These are phyloP conservation scores for Phoma sp. DNA, from an alignment of 2,329 filamentous ascomycete genomes.

Conservation along the genomic window DNA sequence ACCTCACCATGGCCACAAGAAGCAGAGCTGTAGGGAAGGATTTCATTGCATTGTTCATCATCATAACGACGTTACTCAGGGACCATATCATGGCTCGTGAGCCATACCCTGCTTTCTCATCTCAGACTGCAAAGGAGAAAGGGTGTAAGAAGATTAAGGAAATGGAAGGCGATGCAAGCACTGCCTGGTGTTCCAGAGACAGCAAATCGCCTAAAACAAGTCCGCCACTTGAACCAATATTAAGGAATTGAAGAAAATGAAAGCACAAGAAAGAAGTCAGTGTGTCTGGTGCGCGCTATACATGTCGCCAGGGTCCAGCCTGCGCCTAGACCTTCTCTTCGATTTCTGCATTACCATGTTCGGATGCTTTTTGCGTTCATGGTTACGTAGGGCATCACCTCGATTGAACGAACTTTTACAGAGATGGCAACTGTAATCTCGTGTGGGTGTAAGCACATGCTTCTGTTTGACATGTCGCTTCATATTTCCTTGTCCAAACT, in stretches of 20 bases:
- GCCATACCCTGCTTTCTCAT: not conserved
- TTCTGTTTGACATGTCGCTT: not conserved
- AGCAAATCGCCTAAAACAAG: not conserved
- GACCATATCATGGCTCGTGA: not conserved
- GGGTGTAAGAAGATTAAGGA: not conserved
- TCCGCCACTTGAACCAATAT: not conserved
- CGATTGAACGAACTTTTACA: slow-evolving; percentile 4
- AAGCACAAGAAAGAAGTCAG: not conserved
- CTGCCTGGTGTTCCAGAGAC: not conserved
- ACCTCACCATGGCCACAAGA: no score
- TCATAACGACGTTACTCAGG: not conserved
- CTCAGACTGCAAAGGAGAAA: not conserved
- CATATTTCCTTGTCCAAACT: not conserved
- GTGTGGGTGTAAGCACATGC: not conserved
- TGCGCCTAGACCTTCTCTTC: no score
- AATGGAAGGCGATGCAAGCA: not conserved
- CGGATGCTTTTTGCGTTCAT: slow-evolving; percentile 1
- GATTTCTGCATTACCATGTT: no score
- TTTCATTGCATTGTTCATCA: not conserved
- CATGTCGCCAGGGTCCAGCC: no score
- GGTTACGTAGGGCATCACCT: slow-evolving; percentile 8
- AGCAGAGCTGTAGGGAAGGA: not conserved
- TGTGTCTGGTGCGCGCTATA: no score
- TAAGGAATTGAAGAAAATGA: not conserved
- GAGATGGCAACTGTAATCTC: not conserved